These are phyloP conservation scores for Pulicaria dysenterica DNA, from an alignment of 129 eudicot genomes.

Conservation along the genomic window DNA sequence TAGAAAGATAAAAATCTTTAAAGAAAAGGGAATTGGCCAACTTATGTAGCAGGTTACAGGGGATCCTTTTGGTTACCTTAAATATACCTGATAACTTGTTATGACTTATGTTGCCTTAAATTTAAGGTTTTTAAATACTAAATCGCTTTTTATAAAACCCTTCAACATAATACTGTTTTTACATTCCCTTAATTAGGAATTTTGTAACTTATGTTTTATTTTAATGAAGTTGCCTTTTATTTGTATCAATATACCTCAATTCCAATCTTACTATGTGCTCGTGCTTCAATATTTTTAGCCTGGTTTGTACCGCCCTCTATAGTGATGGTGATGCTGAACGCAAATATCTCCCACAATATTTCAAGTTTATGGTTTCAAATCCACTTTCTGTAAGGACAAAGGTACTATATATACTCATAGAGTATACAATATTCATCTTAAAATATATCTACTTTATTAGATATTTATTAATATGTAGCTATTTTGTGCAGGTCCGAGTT, in stretches of 20 bases:
- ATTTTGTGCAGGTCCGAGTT: slow-evolving; percentile 82
- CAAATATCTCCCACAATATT: slow-evolving; percentile 95
- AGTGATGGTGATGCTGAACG: slow-evolving; percentile 81
- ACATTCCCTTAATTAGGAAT: too few species aligned
- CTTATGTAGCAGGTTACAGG: too few species aligned
- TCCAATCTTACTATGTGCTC: slow-evolving; percentile 21
- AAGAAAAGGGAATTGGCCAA: too few species aligned
- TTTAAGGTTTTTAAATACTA: too few species aligned
- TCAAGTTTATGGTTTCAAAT: slow-evolving; percentile 92
- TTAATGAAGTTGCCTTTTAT: neutral
- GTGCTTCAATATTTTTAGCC: slow-evolving; percentile 45
- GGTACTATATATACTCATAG: slow-evolving; percentile 44
- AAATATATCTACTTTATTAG: slow-evolving; percentile 4
- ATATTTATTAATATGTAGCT: slow-evolving; percentile 14
- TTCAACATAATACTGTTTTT: too few species aligned
- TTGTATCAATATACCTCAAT: neutral
- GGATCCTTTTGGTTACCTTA: too few species aligned
- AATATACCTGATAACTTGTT: too few species aligned
- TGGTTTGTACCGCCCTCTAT: slow-evolving; percentile 93
- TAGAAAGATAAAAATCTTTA: too few species aligned
- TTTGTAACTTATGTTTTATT: neutral
- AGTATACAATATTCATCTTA: slow-evolving; percentile 10
- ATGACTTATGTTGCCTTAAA: too few species aligned
- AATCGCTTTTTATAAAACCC: too few species aligned
- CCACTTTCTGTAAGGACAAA: slow-evolving; percentile 98